A percentile compares a stretch with the other conserved stretches of the same genome.
phyloP scores from a whole-genome alignment of 306 rosid species.

The Arachis stenosperma region DNA sequence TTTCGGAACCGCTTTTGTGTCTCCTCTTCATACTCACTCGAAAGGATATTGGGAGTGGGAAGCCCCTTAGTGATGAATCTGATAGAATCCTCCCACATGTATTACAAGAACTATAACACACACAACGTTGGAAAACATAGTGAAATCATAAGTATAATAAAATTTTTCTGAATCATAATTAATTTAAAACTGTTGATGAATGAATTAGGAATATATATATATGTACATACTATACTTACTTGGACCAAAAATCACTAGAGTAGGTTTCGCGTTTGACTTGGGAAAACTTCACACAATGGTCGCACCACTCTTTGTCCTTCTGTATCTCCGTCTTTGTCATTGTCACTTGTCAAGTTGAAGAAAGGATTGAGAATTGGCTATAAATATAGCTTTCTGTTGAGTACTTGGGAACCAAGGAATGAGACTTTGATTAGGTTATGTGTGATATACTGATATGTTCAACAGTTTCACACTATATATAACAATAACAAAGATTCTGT shows the following conservation, averaged over 20 bases:
- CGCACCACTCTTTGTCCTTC: neutral
- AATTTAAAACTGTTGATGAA: too few species aligned
- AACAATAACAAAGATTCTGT: neutral
- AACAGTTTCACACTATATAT: too few species aligned
- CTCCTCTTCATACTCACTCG: neutral
- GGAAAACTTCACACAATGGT: neutral
- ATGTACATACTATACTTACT: neutral
- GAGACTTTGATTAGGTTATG: neutral
- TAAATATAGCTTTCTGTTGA: neutral
- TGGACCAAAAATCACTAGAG: neutral
- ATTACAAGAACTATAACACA: conserved; percentile 23
- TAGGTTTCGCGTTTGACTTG: neutral
- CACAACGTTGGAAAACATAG: neutral
- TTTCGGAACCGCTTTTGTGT: neutral
- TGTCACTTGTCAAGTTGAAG: too few species aligned
- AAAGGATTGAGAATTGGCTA: neutral
- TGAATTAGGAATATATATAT: too few species aligned
- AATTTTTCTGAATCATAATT: too few species aligned
- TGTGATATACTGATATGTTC: neutral
- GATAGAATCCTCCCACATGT: conserved; percentile 37
- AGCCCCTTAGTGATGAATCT: neutral
- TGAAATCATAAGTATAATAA: too few species aligned
- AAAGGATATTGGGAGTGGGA: neutral
- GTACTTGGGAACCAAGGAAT: neutral
- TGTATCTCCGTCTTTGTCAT: neutral